These are phyloP conservation scores for Penicillium atrosanguineum DNA, from an alignment of 495 filamentous ascomycete species.

Conservation along the genomic window DNA sequence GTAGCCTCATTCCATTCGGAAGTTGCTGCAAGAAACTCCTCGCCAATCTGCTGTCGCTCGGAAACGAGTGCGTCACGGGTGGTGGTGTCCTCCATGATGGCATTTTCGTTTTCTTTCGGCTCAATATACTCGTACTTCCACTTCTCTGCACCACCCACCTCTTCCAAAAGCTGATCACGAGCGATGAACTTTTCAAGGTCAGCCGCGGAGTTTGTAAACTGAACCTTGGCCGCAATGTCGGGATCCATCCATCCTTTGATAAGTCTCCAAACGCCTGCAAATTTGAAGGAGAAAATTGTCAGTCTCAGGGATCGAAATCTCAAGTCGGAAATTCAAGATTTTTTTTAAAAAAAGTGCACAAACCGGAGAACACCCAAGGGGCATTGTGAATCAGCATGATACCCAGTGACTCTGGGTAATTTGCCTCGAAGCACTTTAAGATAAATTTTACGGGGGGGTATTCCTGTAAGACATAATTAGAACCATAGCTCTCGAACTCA, in stretches of 20 bases:
- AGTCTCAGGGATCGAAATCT: neutral
- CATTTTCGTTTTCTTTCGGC: constrained; percentile 67
- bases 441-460: constrained; percentile 93
- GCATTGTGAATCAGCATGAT: constrained; percentile 85
- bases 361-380: constrained; percentile 86
- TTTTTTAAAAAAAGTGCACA: neutral
- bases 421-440: constrained; percentile 92
- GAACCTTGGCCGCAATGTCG: constrained; percentile 82
- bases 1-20: constrained; percentile 60
- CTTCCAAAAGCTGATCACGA: constrained; percentile 60
- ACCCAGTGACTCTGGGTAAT: constrained; percentile 86
- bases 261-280: constrained; percentile 69
- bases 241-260: constrained; percentile 91
- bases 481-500: neutral
- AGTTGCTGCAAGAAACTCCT: constrained; percentile 65
- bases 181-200: constrained; percentile 75
- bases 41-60: constrained; percentile 59
- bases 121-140: constrained; percentile 82
- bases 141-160: constrained; percentile 76
- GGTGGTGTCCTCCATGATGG: constrained; percentile 57
- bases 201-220: constrained; percentile 75
- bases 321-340: neutral
- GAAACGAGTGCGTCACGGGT: constrained; percentile 53
- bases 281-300: neutral
- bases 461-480: constrained; percentile 54